Evolutionary conservation across 495 filamentous ascomycete species (phyloP), one percentile per base, ranked within the genome.

Genomic region (Podospora conica): DNA sequence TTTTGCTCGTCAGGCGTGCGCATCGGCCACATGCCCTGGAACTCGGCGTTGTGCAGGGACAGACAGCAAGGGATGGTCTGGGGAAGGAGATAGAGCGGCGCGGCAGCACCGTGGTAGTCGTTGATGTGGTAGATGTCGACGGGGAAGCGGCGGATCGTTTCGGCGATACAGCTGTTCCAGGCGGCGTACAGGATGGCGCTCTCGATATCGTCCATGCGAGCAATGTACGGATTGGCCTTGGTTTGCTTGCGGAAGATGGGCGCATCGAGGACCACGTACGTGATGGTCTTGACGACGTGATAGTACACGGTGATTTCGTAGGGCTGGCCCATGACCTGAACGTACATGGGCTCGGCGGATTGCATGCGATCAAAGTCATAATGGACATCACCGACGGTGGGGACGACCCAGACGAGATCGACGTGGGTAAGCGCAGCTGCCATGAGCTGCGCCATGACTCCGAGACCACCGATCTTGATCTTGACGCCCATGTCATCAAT

Each of bases 51-150:
- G 60, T 73, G 71, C 7, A 73, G 69, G 9, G 71, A 73, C 21
- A 87, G 70, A 67, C 83, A 86, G 71, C 83, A 84, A 0, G 85
- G 85, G 57, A 87, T 82, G 21, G 65, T 68, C 31, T 69, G 63
- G 9, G 88, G 88, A 8, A 90, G 78, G 23, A 90, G 79, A 64
- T 91, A 87, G 20, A 91, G 75, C 15, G 87, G 88, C 40, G 89
- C 89, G 4, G 88, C 73, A 24, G 89, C 86, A 55, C 89, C 89
- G 66, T 91, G 89, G 70, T 90, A 91, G 71, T 91, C 89, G 73
- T 91, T 91, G 70, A 91, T 87, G 72, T 91, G 89, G 72, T 91
- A 91, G 15, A 91, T 67, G 70, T 91, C 87, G 60, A 89, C 78
- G 21, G 68, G 62, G 70, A 84, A 86, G 55, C 82, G 78, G 15